Evolutionary conservation across 2,329 filamentous ascomycete species (phyloP), one percentile per base, ranked within the genome.

Genomic region (Fusarium sp.): DNA sequence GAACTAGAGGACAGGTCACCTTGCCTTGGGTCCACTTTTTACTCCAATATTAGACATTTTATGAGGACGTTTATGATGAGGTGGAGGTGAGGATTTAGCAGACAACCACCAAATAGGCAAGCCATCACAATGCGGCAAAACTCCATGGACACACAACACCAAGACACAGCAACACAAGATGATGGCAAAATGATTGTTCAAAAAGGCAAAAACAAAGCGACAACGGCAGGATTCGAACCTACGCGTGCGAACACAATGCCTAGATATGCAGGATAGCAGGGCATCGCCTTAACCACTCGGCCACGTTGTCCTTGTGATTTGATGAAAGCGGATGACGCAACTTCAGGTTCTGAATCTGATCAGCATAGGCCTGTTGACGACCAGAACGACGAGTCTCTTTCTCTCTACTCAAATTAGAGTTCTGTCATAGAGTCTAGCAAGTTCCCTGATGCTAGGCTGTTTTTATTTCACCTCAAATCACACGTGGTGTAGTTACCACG

Each of bases 241-340:
- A 32, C 48, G 48, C 48, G 48, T 52, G 48, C 48, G 48, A 52
- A 52, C 48, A 52, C 48, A 52, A 52, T 52, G 48, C 48, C 48
- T 52, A n/a, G 18, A 30, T 52, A 52, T 30, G 27, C 25, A n/a
- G 27, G 25, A 52, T 52, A 52, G 48, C 48, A 52, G 48, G 48
- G 48, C 48, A 52, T 52, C 48, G 48, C 48, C 48, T 52, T 52
- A 52, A 52, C 48, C 48, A 52, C 48, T 52, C 48, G 48, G 48
- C 48, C 48, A 52, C 48, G 48, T 52, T 52, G 48, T 52, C 48
- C 18, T n/a, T 6, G 27, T 32, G 27, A 20, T 52, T 20, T 20
- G 10, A 52, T 52, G 27, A 8, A 14, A 52, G 10, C 9, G 1
- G 1, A 1, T 5, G 5, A 3, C 8, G 16, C 45, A 50, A 50